phyloP scores from a whole-genome alignment of 495 filamentous ascomycete genomes.

The Tuber borchii region DNA sequence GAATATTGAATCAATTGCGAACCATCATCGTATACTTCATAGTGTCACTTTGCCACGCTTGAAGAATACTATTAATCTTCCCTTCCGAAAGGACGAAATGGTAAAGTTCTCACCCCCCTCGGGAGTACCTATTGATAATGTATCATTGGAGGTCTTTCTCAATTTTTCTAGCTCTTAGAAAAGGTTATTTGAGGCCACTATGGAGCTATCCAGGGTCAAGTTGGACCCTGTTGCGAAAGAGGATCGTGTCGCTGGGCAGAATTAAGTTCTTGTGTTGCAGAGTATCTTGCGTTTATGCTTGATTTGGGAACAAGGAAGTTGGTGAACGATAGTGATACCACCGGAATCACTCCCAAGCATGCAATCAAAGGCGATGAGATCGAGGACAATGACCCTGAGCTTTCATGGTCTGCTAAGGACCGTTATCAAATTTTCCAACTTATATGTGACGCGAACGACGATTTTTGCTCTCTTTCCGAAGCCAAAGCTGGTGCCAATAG shows the following conservation, averaged over 20 bases:
- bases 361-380: slow-evolving; percentile 73
- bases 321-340: slow-evolving; percentile 71
- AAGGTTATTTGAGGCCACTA: slow-evolving; percentile 53
- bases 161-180: slow-evolving; percentile 51
- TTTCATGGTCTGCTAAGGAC: slow-evolving; percentile 49
- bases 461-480: slow-evolving; percentile 62
- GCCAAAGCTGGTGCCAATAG: slow-evolving; percentile 49
- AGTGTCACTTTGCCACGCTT: slow-evolving; percentile 85
- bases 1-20: slow-evolving; percentile 72
- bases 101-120: slow-evolving; percentile 43
- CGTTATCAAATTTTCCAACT: slow-evolving; percentile 76
- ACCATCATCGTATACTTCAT: slow-evolving; percentile 83
- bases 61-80: slow-evolving; percentile 83
- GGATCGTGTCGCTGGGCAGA: slow-evolving; percentile 66
- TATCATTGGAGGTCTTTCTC: slow-evolving; percentile 48
- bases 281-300: slow-evolving; percentile 84
- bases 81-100: slow-evolving; percentile 63
- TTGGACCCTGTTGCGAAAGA: slow-evolving; percentile 52
- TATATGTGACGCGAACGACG: slow-evolving; percentile 67
- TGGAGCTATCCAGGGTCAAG: slow-evolving; percentile 50
- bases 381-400: slow-evolving; percentile 44
- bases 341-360: slow-evolving; percentile 68
- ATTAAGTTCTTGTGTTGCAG: slow-evolving; percentile 82
- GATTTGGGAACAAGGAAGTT: slow-evolving; percentile 87
- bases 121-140: background rate